Conservation (phyloP, 2,329 filamentous ascomycete species). For the Trichoderma semiorbis region DNA sequence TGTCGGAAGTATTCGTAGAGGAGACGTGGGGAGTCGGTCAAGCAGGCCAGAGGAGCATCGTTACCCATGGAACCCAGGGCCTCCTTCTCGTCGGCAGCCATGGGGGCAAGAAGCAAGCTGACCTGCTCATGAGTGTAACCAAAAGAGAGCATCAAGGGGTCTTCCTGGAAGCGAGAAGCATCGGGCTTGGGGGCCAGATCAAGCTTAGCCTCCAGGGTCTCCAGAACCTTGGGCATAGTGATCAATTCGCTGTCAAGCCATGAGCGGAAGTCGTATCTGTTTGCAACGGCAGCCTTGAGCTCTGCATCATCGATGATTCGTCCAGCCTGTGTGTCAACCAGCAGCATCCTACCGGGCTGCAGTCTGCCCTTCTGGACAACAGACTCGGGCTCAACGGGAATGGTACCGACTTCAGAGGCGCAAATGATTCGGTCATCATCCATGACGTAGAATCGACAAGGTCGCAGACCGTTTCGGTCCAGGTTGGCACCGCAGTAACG, state of each 20-base stretch:
- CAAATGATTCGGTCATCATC: constrained; percentile 97
- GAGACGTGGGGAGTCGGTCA: constrained; percentile 83
- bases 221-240: constrained; percentile 71
- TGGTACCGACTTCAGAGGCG: constrained; percentile 93
- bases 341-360: constrained; percentile 91
- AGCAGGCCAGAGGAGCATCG: constrained; percentile 85
- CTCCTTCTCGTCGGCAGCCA: constrained; percentile 97
- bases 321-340: constrained; percentile 85
- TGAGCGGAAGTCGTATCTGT: constrained; percentile 77
- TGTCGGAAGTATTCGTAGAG: constrained; percentile 97
- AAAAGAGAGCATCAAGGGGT: constrained; percentile 79
- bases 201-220: constrained; percentile 55
- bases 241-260: constrained; percentile 88
- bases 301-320: constrained; percentile 93
- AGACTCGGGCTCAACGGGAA: constrained; percentile 82
- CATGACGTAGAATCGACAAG: constrained; percentile 95
- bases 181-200: constrained; percentile 68
- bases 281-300: constrained; percentile 84
- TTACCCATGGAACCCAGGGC: constrained; percentile 97
- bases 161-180: constrained; percentile 71
- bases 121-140: constrained; percentile 96
- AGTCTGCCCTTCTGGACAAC: constrained; percentile 91
- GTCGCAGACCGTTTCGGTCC: constrained; percentile 90
- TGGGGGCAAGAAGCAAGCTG: constrained; percentile 83
- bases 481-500: constrained; percentile 96